These are phyloP conservation scores for Jatropha podagrica DNA, from an alignment of 441 rosid species.

Conservation along the genomic window DNA sequence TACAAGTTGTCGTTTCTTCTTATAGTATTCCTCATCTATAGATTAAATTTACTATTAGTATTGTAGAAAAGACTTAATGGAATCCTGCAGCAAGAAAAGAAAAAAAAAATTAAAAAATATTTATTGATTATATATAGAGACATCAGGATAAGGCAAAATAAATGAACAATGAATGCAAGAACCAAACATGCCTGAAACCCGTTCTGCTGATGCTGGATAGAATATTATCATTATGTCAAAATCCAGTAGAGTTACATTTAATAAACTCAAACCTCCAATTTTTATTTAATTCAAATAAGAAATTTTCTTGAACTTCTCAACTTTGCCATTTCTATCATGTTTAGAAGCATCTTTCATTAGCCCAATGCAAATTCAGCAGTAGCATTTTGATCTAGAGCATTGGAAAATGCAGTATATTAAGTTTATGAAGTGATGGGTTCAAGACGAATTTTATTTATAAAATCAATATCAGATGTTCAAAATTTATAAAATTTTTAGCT, in stretches of 20 bases:
- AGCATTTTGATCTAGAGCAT: not conserved
- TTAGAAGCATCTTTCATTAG: conserved; percentile 13
- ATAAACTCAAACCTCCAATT: not conserved
- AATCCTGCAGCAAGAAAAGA: not conserved
- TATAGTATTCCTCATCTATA: too few species aligned
- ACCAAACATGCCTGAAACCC: conserved; percentile 17
- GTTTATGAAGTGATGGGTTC: not conserved
- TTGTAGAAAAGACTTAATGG: not conserved
- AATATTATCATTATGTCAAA: not conserved
- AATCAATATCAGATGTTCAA: too few species aligned
- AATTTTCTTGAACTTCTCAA: not conserved
- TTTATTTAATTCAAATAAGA: too few species aligned
- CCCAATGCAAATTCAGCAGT: not conserved
- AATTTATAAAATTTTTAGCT: too few species aligned
- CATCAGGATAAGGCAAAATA: not conserved
- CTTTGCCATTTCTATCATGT: not conserved
- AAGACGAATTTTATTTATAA: too few species aligned
- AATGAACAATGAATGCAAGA: conserved; percentile 10
- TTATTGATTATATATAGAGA: not conserved
- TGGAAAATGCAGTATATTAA: not conserved
- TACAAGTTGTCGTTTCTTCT: too few species aligned
- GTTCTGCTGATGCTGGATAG: not conserved
- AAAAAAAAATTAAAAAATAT: not conserved
- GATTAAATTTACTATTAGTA: too few species aligned
- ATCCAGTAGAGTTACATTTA: not conserved